Base-by-base conservation (phyloP, 495 filamentous ascomycete species). In the Penicillium fimorum region DNA sequence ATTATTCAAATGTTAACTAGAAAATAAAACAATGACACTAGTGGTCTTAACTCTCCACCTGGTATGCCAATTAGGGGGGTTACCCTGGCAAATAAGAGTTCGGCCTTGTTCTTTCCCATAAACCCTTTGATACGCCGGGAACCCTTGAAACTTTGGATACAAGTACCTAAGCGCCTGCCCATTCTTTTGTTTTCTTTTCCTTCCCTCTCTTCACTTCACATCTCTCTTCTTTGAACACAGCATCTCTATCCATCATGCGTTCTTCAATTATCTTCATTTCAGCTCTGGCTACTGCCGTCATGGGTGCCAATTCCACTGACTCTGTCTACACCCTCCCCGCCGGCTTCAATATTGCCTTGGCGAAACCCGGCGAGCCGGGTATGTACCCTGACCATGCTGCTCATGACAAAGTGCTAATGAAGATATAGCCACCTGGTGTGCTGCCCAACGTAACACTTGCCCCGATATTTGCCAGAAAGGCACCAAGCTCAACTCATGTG, bases 371-470 rank as follows among this genome's bases (percentile, higher is more conserved):
- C 17, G 57, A 65, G 10, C 61, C 60, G 55, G 56, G 75, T 78
- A 68, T 5, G 68, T 65, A 33, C 24, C 35, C 50, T 13, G 29
- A 20, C 25, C 12, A 12, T n/a, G 55, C 32, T 5, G 6, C 22
- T 0, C 1, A 27, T 5, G 30, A 40, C 33, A 18, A 18, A 17
- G 13, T 38, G 40, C 47, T 65, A 49, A 65, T 53, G 46, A 40
- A 24, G 47, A 27, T 27, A 7, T 38, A 81, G 79, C 56, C 56
- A 55, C 68, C 43, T 82, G 76, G 76, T 82, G 79, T 63, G 55
- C 52, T 25, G 75, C 65, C 35, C 66, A 82, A 67, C 69, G 66
- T 25, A 77, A 76, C 63, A 65, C 67, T 22, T 82, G 79, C 67
- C 79, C 78, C 7, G 50, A 63, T 9, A 70, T 82, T 49, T 82